Evolutionary conservation across 306 rosid genomes (phyloP), one percentile per base, ranked within the genome.

Genomic region (Abrus pulchellus): DNA sequence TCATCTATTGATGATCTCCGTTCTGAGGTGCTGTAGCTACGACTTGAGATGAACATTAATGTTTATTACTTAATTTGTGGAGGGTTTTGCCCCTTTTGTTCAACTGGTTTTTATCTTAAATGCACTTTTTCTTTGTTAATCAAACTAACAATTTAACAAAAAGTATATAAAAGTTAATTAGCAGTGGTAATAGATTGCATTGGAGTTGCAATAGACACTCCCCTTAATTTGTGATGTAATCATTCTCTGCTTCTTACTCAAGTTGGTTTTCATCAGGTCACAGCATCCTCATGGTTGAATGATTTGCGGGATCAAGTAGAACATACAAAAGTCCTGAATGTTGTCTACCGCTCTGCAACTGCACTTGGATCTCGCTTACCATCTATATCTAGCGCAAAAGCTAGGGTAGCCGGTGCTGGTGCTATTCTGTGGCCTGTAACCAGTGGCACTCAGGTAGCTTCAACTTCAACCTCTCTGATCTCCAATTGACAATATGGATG

Each of bases 291-390:
- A 28, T 95, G 99, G 99, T 68, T 91, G 81, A 95, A 93, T 88
- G 98, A 91, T 89, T 77, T 95, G 72, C 89, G 97, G 79, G 99
- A 95, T 73, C 98, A 93, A 86, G 90, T 95, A 75, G 98, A 93
- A 86, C 96, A 9, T 13, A 95, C 99, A 0, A 90, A 90, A 83
- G 94, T 93, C 78, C 91, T 93, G 52, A 95, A 89, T 84, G 93
- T 95, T 79, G 94, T 95, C 40, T 95, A 91, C 87, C 97, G 96
- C 77, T 93, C 99, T 59, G 99, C 99, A 73, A 87, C 96, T 77
- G 98, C 98, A 7, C 90, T 95, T 32, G 98, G 99, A 72, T 95
- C 99, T 75, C 92, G 76, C 61, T 79, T 95, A 20, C 99, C 98
- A 34, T 90, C 98, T 66, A 90, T 94, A 53, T 97, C 99, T 65